Conservation (phyloP, 75 land plant genomes). For the Selaginella moellendorffii region DNA sequence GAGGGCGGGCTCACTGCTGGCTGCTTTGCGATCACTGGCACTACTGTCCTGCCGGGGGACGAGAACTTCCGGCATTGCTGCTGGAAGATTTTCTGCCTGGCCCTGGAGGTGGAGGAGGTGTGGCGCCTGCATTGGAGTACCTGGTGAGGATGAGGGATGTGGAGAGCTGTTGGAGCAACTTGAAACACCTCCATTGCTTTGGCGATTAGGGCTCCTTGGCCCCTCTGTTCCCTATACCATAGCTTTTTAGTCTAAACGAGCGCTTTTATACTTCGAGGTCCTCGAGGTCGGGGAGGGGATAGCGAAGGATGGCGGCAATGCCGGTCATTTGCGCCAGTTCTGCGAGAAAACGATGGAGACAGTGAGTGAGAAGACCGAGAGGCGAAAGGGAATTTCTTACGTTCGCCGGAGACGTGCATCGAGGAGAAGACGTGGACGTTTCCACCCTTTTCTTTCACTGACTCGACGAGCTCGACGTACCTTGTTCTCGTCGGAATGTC, state of each 20-base stretch:
- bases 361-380: not conserved
- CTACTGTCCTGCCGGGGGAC: too few species aligned
- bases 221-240: too few species aligned
- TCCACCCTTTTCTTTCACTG: constrained; percentile 79
- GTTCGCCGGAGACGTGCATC: constrained; percentile 95
- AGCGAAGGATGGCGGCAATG: constrained; percentile 78
- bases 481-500: constrained; percentile 50
- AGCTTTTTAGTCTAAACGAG: too few species aligned
- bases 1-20: not conserved
- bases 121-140: too few species aligned
- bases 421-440: constrained; percentile 66
- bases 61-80: too few species aligned
- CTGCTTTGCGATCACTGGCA: not conserved
- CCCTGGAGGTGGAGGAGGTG: too few species aligned
- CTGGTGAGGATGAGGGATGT: too few species aligned
- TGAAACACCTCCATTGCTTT: too few species aligned
- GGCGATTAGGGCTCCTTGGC: too few species aligned
- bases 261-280: constrained; percentile 67
- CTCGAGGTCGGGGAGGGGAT: constrained; percentile 81
- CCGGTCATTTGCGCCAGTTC: constrained; percentile 74
- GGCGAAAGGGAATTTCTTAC: constrained; percentile 24
- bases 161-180: too few species aligned
- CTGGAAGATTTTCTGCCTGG: too few species aligned
- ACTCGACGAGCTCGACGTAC: constrained; percentile 70
- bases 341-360: constrained; percentile 14